Base-by-base conservation (phyloP, 2,329 filamentous ascomycete genomes). In the Pezicula neosporulosa region DNA sequence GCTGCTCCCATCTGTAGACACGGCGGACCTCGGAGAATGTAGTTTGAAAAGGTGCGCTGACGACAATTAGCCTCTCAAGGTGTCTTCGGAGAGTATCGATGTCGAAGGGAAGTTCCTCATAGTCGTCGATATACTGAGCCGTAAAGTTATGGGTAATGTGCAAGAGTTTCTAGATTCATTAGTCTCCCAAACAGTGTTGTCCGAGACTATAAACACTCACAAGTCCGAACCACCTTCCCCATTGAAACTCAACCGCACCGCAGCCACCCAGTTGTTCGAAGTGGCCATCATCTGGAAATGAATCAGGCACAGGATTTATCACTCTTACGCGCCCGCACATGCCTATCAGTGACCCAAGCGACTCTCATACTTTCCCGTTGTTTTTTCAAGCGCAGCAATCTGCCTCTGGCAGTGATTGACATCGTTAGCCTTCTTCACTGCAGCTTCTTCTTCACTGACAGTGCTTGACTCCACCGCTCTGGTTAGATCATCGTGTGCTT, bases 1-100 rank as follows among this genome's bases (percentile, higher is more conserved):
- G 64, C 12, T 63, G 44, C 28, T 71, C 66, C 69, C 69, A 72
- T 2, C 63, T 62, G 47, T 72, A 72, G 1, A 71, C 57, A 16
- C 61, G 58, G 8, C 68, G 58, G 1, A 65, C 57, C 1, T 65
- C 65, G 59, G 68, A 68, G 47, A 69, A 52, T 15, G 67, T 54
- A 24, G 64, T 61, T 45, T 72, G 68, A 7, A 70, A 52, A 0
- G 68, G 67, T 5, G 67, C 64, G 6, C 68, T 69, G 2, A 70
- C 64, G 24, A 70, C 61, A 7, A 71, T 59, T 1, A 72, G 48
- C n/a, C 68, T 61, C 50, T 72, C 68, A 35, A 70, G 46, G 44
- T 45, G 60, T 60, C 38, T 64, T 37, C 38, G 64, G 60, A 49
- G 60, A 56, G 37, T 64, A 63, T 53, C 68, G 24, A 54, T n/a